phyloP scores from a whole-genome alignment of 2,329 filamentous ascomycete genomes.

The Aspergillus novoparasiticus region DNA sequence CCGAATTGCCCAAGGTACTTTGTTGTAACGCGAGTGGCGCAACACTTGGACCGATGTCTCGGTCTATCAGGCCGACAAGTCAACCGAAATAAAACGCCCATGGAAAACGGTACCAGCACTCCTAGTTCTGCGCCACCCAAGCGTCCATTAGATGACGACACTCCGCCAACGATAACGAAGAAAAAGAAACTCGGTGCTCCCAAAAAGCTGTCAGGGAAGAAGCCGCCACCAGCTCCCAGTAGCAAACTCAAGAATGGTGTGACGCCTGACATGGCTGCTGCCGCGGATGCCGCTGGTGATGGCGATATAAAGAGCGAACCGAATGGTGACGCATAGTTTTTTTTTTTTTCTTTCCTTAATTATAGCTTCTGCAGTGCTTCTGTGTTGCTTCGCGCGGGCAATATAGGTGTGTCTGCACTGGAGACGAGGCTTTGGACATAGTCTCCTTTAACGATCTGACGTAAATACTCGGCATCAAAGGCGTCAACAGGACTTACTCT shows the following conservation, averaged over 20 bases:
- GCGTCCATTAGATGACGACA: slow-evolving; percentile 45
- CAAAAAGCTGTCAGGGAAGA: slow-evolving; percentile 41
- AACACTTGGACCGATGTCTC: slow-evolving; percentile 64
- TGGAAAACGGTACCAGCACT: slow-evolving; percentile 47
- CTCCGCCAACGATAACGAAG: slow-evolving; percentile 49
- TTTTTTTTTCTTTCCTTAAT: slow-evolving; percentile 1
- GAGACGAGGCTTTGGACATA: slow-evolving; percentile 21
- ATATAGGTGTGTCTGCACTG: slow-evolving; percentile 17
- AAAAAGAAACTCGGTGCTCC: slow-evolving; percentile 51
- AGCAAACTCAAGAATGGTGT: slow-evolving; percentile 48
- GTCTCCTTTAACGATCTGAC: slow-evolving; percentile 27
- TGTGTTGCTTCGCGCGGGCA: slow-evolving; percentile 10
- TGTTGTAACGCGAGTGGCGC: slow-evolving; percentile 62
- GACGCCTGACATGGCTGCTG: slow-evolving; percentile 36
- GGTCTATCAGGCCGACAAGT: slow-evolving; percentile 58
- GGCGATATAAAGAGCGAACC: slow-evolving; percentile 39
- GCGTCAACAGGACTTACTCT: slow-evolving; percentile 26
- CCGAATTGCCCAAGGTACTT: slow-evolving; percentile 64
- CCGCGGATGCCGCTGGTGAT: slow-evolving; percentile 31
- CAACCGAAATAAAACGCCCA: slow-evolving; percentile 47
- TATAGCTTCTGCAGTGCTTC: slow-evolving; percentile 3
- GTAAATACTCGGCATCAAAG: slow-evolving; percentile 32
- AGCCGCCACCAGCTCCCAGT: slow-evolving; percentile 35
- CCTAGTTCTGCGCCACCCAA: slow-evolving; percentile 37
- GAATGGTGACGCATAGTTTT: slow-evolving; percentile 31